Evolutionary conservation across 2,329 filamentous ascomycete genomes (phyloP).

Genomic region (Colletotrichum kahawae): DNA sequence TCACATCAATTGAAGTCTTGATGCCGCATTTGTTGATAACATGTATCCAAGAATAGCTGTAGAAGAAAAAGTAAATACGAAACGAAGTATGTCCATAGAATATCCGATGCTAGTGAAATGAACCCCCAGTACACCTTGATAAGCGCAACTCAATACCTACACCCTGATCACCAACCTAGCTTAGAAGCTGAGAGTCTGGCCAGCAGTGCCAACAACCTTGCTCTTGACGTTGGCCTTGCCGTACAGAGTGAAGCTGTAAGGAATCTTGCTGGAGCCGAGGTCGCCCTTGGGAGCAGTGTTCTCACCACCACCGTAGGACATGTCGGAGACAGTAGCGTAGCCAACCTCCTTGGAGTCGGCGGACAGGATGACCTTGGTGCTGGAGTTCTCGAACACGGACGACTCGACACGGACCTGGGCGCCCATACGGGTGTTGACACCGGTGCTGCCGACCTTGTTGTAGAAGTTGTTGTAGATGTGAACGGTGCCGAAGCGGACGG

Average conservation of each 20-base stretch:
- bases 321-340: constrained; percentile 45
- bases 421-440: constrained; percentile 61
- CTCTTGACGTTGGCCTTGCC: constrained; percentile 51
- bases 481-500: constrained; percentile 68
- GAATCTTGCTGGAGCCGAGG: constrained; percentile 57
- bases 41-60: no score
- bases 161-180: background rate
- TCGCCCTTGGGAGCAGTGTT: constrained; percentile 56
- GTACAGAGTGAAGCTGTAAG: constrained; percentile 50
- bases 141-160: background rate
- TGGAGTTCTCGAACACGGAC: constrained; percentile 50
- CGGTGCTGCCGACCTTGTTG: constrained; percentile 32
- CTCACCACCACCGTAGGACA: constrained; percentile 45
- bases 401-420: constrained; percentile 63
- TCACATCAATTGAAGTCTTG: no score
- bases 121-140: no score
- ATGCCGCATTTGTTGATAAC: no score
- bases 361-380: constrained; percentile 39
- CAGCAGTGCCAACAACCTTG: constrained; percentile 43
- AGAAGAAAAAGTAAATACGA: no score
- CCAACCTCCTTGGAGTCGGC: constrained; percentile 46
- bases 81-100: no score
- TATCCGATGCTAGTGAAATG: no score
- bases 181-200: constrained; percentile 41
- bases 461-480: constrained; percentile 62